Evolutionary conservation across 192 early-diverging fungal species (phyloP).

Genomic region (Backusella liffmaniae): DNA sequence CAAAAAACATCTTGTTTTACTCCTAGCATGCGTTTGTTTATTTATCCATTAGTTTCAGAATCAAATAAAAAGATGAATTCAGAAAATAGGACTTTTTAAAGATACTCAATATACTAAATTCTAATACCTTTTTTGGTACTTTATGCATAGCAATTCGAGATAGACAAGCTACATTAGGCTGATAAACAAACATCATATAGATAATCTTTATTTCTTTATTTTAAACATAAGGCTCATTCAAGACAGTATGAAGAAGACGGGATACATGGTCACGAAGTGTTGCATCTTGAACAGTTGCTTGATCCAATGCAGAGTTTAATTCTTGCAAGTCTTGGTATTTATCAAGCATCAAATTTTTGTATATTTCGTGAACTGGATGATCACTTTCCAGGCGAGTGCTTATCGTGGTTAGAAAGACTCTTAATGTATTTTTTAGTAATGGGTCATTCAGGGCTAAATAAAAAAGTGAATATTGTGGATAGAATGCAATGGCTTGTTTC

Average conservation of each 20-base stretch:
- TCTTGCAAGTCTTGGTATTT: not conserved
- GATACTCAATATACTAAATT: no score
- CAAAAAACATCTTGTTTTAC: not conserved
- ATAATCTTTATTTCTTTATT: not conserved
- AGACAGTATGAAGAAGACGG: not conserved
- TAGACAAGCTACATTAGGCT: no score
- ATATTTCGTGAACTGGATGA: not conserved
- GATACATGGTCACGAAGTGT: not conserved
- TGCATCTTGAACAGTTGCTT: not conserved
- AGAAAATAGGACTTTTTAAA: no score
- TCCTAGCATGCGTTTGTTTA: no score
- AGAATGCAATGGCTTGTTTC: no score
- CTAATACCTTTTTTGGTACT: no score
- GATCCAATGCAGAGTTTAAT: not conserved
- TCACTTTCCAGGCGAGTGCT: not conserved
- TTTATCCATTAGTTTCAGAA: no score
- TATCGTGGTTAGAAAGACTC: not conserved
- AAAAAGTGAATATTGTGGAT: not conserved
- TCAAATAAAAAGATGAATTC: no score
- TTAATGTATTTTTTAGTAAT: constrained; percentile 1
- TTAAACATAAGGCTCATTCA: not conserved
- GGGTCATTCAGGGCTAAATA: not conserved
- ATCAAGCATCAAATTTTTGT: not conserved
- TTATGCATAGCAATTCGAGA: no score
- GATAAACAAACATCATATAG: not conserved